phyloP scores from a whole-genome alignment of 352 stramenopile species.

The Thraustotheca clavata region DNA sequence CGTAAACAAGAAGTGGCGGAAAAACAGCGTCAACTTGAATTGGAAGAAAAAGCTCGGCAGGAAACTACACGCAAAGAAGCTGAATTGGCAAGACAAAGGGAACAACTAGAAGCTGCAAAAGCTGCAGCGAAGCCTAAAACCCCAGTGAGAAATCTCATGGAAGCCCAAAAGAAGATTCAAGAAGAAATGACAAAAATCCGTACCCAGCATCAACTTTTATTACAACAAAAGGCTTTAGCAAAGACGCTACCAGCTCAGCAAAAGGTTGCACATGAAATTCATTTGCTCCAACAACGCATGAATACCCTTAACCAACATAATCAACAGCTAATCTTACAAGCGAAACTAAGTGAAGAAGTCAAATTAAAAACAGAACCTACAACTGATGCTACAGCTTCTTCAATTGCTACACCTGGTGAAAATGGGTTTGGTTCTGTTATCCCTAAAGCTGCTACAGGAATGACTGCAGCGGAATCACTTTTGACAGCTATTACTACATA shows the following conservation, averaged over 20 bases:
- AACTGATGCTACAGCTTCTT: constrained; percentile 32
- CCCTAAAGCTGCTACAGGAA: constrained; percentile 44
- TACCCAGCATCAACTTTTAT: constrained; percentile 51
- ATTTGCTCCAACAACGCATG: not conserved
- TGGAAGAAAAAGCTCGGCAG: constrained; percentile 3
- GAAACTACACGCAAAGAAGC: not conserved
- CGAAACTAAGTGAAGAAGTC: constrained; percentile 74
- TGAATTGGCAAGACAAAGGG: constrained; percentile 49
- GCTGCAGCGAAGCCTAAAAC: not conserved
- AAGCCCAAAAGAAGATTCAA: constrained; percentile 3
- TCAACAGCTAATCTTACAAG: constrained; percentile 73
- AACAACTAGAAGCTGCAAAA: constrained; percentile 37
- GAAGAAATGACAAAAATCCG: constrained; percentile 47
- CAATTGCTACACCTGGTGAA: constrained; percentile 25
- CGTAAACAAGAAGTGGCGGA: constrained; percentile 25
- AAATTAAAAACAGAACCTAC: constrained; percentile 51
- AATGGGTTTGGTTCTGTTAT: constrained; percentile 25
- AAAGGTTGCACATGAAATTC: constrained; percentile 46
- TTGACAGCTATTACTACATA: constrained; percentile 69
- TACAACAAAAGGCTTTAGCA: constrained; percentile 46
- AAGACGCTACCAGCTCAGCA: constrained; percentile 62
- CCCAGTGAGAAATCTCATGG: not conserved
- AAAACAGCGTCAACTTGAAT: not conserved
- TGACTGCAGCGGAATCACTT: constrained; percentile 68
- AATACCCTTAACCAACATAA: constrained; percentile 43